A percentile compares a stretch with the other conserved stretches of the same genome.
Conservation (phyloP, 169 alveolate species). For the Cryptosporidium andersoni region DNA sequence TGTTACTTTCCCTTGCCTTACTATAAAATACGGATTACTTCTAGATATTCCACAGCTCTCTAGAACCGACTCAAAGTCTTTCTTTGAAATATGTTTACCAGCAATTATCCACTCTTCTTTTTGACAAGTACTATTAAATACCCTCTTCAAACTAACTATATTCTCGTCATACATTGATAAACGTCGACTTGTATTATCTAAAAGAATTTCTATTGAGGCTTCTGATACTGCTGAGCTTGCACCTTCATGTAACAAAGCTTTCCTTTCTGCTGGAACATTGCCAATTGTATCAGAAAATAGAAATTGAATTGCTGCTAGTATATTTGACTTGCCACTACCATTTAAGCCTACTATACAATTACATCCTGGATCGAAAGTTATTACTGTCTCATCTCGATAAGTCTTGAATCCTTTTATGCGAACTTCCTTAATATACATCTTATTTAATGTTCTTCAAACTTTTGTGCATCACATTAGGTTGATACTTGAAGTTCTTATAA, state of each 20-base stretch:
- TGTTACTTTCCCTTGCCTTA: conserved; percentile 82
- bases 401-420: conserved; percentile 85
- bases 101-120: conserved; percentile 79
- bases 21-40: conserved; percentile 82
- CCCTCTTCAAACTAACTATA: conserved; percentile 77
- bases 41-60: conserved; percentile 84
- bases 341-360: conserved; percentile 84
- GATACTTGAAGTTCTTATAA: too few species aligned
- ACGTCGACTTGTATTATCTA: conserved; percentile 79
- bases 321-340: conserved; percentile 84
- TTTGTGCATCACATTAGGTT: too few species aligned
- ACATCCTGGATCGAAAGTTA: conserved; percentile 81
- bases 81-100: conserved; percentile 80
- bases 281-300: conserved; percentile 78
- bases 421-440: conserved; percentile 84
- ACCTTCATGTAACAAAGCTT: conserved; percentile 81
- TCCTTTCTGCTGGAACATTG: conserved; percentile 76
- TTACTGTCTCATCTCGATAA: conserved; percentile 81
- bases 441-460: conserved; percentile 4
- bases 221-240: conserved; percentile 74
- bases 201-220: conserved; percentile 79
- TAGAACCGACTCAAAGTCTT: conserved; percentile 79
- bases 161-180: conserved; percentile 78
- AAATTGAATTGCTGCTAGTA: conserved; percentile 79
- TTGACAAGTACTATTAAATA: conserved; percentile 70